A percentile compares a stretch with the other conserved stretches of the same genome.
Evolutionary conservation across 1,139 yeast species (phyloP).

Genomic region (Debaryomyces fabryi): DNA sequence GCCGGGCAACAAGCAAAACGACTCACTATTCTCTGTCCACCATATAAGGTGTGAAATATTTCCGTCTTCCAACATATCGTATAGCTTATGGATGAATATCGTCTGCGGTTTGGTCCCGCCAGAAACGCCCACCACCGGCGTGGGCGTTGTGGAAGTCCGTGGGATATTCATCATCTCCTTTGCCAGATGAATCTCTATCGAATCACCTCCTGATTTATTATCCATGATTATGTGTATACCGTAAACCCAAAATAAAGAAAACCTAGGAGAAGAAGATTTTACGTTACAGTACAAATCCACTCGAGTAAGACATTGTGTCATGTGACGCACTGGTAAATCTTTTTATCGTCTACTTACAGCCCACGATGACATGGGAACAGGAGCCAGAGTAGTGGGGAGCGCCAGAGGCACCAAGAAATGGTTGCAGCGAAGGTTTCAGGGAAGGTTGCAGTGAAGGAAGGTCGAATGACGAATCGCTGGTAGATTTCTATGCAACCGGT

Average conservation of each 20-base stretch:
- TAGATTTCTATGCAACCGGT: not conserved
- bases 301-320: not conserved
- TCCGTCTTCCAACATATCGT: conserved; percentile 62
- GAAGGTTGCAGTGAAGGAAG: not conserved
- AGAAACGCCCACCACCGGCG: not conserved
- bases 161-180: not conserved
- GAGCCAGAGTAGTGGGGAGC: not conserved
- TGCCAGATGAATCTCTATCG: not conserved
- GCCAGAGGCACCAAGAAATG: not conserved
- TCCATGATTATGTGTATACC: not conserved
- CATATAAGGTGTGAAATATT: conserved; percentile 49
- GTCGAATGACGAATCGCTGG: not conserved
- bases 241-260: not conserved
- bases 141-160: conserved; percentile 12
- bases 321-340: not conserved
- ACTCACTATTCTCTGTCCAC: conserved; percentile 44
- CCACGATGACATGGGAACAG: not conserved
- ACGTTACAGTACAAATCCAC: not conserved
- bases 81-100: conserved; percentile 64
- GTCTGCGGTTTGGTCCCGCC: conserved; percentile 43
- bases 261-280: not conserved
- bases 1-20: conserved; percentile 47
- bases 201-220: not conserved
- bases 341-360: not conserved
- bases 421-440: not conserved